Evolutionary conservation across 345 rosid genomes (phyloP), one percentile per base, ranked within the genome.

Genomic region (Boechera stricta): DNA sequence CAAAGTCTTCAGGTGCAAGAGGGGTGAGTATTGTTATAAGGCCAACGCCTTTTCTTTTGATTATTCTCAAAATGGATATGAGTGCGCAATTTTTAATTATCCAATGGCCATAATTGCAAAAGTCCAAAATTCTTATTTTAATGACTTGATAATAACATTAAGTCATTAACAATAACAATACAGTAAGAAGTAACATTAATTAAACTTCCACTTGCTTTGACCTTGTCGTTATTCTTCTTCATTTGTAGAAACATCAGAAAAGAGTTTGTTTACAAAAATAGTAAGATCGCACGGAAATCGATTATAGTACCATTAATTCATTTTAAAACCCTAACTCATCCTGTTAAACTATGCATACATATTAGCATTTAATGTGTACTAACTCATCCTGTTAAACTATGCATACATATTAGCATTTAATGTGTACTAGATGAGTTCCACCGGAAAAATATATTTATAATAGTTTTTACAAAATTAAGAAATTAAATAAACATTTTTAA

Each of bases 11-110:
- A 67, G 76, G 84, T 76, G 32, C 58, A 90, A 87, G 81, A 73
- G 68, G 73, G 69, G 51, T 49, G 57, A 59, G 59, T 58, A 64
- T 81, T 72, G 77, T 75, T 82, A 84, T 52, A 73, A 70, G 78
- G 55, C 74, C 44, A 58, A 76, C 68, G 35, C 56, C 29, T 69
- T 52, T 18, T 29, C 36, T 77, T 67, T 81, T 76, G 36, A 21
- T 79, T 81, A 86, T 86, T 87, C 86, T 76, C 70, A 65, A 80
- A 80, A 79, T 61, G 86, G 90, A 83, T 86, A 71, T 78, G 82
- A 79, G 87, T 81, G 85, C 82, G 78, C 55, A 80, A 77, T 74
- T 59, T 78, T 78, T 73, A 42, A 73, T 73, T 73, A 73, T 26
- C 65, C 64, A 78, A 67, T 73, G 51, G 78, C 58, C 65, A 73